phyloP scores from a whole-genome alignment of 768 basidiomycete species.

The Steccherinum ochraceum region DNA sequence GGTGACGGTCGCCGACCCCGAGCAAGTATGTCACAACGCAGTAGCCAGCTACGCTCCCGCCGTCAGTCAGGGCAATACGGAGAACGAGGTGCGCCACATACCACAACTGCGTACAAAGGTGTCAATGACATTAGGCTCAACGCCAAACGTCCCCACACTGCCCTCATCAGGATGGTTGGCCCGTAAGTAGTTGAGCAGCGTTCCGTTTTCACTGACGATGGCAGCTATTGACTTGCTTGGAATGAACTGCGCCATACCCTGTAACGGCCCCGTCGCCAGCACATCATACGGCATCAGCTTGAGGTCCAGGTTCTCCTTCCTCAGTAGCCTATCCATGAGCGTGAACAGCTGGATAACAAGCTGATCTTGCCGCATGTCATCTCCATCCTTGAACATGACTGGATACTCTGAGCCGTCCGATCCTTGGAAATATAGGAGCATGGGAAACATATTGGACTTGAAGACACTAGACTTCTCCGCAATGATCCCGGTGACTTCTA shows the following conservation, averaged over 20 bases:
- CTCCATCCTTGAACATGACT: constrained; percentile 97
- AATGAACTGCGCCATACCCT: constrained; percentile 96
- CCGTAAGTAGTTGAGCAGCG: constrained; percentile 81
- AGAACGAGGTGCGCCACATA: too few species aligned
- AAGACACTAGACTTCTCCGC: constrained; percentile 93
- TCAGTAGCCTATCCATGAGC: constrained; percentile 88
- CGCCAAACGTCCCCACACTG: constrained; percentile 89
- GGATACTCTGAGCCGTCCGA: constrained; percentile 83
- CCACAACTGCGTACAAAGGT: constrained; percentile 97
- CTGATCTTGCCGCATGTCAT: constrained; percentile 98
- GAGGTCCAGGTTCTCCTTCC: constrained; percentile 93
- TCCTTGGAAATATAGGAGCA: constrained; percentile 87
- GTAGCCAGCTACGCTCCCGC: constrained; percentile 71
- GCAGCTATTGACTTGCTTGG: constrained; percentile 93
- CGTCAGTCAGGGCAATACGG: neutral
- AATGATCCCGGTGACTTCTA: constrained; percentile 80
- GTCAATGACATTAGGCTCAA: constrained; percentile 92
- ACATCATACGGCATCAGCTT: constrained; percentile 90
- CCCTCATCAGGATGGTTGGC: constrained; percentile 89
- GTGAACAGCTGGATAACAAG: constrained; percentile 98
- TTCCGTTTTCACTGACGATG: constrained; percentile 89
- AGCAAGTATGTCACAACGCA: constrained; percentile 95
- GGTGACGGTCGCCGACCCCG: constrained; percentile 94
- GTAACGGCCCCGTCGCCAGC: constrained; percentile 82
- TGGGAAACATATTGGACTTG: constrained; percentile 93